Evolutionary conservation across 1,284 basidiomycete genomes (phyloP).

Genomic region (Pseudozyma hubeiensis): DNA sequence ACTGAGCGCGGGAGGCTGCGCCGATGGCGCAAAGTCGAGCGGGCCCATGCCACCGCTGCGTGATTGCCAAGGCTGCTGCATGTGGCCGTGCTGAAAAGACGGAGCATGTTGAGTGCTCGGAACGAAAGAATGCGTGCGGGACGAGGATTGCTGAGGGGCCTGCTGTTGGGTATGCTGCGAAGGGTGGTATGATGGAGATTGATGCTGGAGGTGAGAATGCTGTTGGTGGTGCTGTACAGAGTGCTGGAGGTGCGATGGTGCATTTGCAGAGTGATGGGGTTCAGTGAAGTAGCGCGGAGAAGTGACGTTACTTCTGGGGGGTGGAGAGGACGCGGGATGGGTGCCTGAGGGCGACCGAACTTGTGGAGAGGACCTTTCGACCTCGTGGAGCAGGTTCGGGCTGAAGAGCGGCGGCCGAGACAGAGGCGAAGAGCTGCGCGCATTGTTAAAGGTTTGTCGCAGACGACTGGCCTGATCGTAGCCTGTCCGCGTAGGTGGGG

Average conservation of each 20-base stretch:
- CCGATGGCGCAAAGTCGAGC: slow-evolving; percentile 37
- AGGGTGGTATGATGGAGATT: background rate
- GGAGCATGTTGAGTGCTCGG: slow-evolving; percentile 8
- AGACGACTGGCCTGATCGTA: slow-evolving; percentile 36
- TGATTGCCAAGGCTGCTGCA: slow-evolving; percentile 21
- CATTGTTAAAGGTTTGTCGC: slow-evolving; percentile 39
- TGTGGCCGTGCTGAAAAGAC: slow-evolving; percentile 9
- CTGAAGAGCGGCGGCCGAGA: slow-evolving; percentile 46
- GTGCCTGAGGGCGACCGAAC: slow-evolving; percentile 34
- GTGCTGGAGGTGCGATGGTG: slow-evolving; percentile 21
- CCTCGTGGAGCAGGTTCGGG: slow-evolving; percentile 35
- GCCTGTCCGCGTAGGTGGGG: slow-evolving; percentile 11
- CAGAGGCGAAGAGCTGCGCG: slow-evolving; percentile 43
- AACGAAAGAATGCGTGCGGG: slow-evolving; percentile 9
- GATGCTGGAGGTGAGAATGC: slow-evolving; percentile 14
- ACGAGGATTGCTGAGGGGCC: slow-evolving; percentile 8
- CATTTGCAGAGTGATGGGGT: slow-evolving; percentile 12
- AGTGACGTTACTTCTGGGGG: slow-evolving; percentile 39
- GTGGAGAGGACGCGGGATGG: slow-evolving; percentile 38
- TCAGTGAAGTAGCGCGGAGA: slow-evolving; percentile 44
- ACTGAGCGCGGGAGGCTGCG: slow-evolving; percentile 17
- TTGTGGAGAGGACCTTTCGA: slow-evolving; percentile 23
- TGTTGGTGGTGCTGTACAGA: slow-evolving; percentile 14
- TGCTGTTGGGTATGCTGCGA: slow-evolving; percentile 17
- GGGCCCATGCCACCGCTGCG: slow-evolving; percentile 42